Conservation (phyloP, 1,284 basidiomycete species). For the Moesziomyces globuligerus region DNA sequence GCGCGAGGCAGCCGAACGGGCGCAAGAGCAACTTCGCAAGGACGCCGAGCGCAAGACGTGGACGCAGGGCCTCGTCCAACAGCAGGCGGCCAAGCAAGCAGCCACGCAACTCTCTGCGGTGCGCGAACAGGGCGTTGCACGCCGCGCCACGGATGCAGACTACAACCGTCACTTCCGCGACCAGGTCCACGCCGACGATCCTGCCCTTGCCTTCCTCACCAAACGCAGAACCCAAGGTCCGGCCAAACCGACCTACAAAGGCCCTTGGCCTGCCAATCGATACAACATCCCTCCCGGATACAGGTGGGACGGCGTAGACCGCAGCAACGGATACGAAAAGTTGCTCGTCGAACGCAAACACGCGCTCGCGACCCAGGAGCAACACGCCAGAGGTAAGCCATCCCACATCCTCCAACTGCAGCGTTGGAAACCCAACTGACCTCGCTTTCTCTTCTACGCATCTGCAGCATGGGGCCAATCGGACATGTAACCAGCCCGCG, state of each 20-base stretch:
- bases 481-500: conserved; percentile 28
- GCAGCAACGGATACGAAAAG: conserved; percentile 93
- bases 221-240: conserved; percentile 76
- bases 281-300: conserved; percentile 94
- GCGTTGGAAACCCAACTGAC: not conserved
- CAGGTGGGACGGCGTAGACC: conserved; percentile 80
- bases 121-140: conserved; percentile 4
- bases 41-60: conserved; percentile 91
- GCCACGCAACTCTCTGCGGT: conserved; percentile 12
- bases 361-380: conserved; percentile 20
- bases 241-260: conserved; percentile 82
- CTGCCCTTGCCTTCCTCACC: conserved; percentile 88
- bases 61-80: conserved; percentile 82
- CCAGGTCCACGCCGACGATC: conserved; percentile 90
- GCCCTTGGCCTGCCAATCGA: conserved; percentile 88
- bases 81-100: conserved; percentile 75
- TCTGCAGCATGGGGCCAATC: conserved; percentile 38
- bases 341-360: conserved; percentile 70
- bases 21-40: conserved; percentile 67
- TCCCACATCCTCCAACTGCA: no score
- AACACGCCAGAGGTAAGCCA: conserved; percentile 34
- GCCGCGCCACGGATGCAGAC: conserved; percentile 79
- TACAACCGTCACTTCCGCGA: conserved; percentile 84
- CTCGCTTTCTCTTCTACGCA: not conserved
- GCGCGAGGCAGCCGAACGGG: conserved; percentile 77